Evolutionary conservation across 163 green algal genomes (phyloP).

Genomic region (Chloromonas sp.): DNA sequence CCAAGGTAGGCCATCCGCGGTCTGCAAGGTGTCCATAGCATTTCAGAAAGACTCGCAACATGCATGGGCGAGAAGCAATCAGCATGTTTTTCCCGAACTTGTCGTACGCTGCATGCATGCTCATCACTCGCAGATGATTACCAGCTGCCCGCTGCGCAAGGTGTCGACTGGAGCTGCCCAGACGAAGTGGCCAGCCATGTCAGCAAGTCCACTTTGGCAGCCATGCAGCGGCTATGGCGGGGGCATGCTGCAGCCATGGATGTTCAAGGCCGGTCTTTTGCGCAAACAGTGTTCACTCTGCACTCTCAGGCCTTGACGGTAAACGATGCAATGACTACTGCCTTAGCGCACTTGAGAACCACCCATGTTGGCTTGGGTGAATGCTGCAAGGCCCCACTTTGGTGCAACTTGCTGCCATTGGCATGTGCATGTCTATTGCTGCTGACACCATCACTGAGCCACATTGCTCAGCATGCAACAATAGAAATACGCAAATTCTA

Average conservation of each 20-base stretch:
- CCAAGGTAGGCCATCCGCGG: too few species aligned
- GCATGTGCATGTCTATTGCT: not conserved
- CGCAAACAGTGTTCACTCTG: constrained; percentile 20
- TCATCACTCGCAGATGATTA: constrained; percentile 3
- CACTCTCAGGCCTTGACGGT: constrained; percentile 25
- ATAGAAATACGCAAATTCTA: not conserved
- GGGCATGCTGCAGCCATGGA: constrained; percentile 31
- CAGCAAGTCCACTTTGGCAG: constrained; percentile 28
- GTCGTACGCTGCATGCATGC: not conserved
- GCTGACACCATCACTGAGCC: not conserved
- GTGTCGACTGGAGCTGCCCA: constrained; percentile 28
- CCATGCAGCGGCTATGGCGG: constrained; percentile 37
- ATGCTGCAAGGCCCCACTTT: too few species aligned
- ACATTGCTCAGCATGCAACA: constrained; percentile 1
- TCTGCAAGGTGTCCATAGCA: too few species aligned
- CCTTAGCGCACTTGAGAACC: not conserved
- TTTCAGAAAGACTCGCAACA: too few species aligned
- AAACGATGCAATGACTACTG: not conserved
- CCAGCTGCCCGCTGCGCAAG: not conserved
- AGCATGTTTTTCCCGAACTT: too few species aligned
- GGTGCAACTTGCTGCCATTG: too few species aligned
- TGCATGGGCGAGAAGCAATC: too few species aligned
- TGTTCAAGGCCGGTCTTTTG: constrained; percentile 22
- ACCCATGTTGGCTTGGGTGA: not conserved
- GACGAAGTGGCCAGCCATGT: constrained; percentile 32